phyloP scores from a whole-genome alignment of 2,329 filamentous ascomycete species.

The Catunica adiposa region DNA sequence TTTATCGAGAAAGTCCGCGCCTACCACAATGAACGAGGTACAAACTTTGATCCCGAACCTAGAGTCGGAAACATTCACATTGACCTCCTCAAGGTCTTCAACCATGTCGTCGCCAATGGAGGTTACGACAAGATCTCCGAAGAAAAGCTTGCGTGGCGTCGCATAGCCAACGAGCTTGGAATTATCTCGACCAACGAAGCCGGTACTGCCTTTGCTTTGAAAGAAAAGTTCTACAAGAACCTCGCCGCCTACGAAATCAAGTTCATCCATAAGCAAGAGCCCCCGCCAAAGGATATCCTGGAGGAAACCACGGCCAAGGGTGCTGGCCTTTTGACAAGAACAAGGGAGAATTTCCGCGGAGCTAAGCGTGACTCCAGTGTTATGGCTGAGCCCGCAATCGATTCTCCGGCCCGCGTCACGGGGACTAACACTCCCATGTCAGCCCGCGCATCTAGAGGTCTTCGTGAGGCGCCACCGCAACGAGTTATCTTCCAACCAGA shows the following conservation, averaged over 20 bases:
- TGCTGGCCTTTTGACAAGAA: conserved; percentile 60
- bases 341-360: conserved; percentile 54
- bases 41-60: conserved; percentile 61
- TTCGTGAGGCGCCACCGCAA: conserved; percentile 72
- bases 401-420: conserved; percentile 39
- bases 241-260: conserved; percentile 76
- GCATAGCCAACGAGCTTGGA: conserved; percentile 59
- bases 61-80: conserved; percentile 63
- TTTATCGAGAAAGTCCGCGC: conserved; percentile 58
- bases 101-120: conserved; percentile 56
- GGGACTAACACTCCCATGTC: conserved; percentile 34
- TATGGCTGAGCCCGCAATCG: conserved; percentile 41
- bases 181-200: conserved; percentile 59
- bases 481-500: conserved; percentile 76
- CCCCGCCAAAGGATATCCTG: conserved; percentile 73
- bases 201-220: conserved; percentile 72
- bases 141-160: conserved; percentile 75
- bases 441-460: conserved; percentile 43
- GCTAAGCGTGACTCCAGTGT: conserved; percentile 32
- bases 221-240: conserved; percentile 80
- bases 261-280: conserved; percentile 59
- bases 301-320: conserved; percentile 79
- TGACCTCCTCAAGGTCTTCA: conserved; percentile 64
- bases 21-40: conserved; percentile 68
- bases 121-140: conserved; percentile 75